Evolutionary conservation across 768 basidiomycete genomes (phyloP).

Genomic region (Phaffia australis): DNA sequence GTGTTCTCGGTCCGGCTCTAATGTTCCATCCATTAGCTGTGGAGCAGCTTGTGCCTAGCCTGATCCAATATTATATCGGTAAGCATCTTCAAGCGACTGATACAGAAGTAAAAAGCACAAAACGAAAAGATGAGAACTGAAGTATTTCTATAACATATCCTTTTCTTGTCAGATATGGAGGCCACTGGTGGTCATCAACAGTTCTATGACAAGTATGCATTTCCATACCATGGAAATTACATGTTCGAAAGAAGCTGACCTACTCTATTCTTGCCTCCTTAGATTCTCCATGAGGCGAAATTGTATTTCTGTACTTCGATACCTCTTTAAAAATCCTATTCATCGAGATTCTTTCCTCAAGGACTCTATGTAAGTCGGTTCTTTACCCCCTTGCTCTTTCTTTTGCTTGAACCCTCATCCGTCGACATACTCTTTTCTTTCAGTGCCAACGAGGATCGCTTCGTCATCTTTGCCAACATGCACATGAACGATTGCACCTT

Average conservation of each 20-base stretch:
- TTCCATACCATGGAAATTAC: too few relatives aligned
- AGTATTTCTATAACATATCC: not conserved
- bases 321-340: conserved; percentile 78
- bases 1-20: conserved; percentile 64
- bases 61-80: conserved; percentile 95
- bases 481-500: conserved; percentile 99
- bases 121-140: too few relatives aligned
- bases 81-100: conserved; percentile 29
- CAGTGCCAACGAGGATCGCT: conserved; percentile 74
- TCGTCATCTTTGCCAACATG: conserved; percentile 88
- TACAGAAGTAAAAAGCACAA: not conserved
- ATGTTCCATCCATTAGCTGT: conserved; percentile 76
- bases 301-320: conserved; percentile 30
- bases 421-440: not conserved
- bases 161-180: conserved; percentile 64
- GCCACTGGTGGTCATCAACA: conserved; percentile 94
- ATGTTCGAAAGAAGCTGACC: not conserved
- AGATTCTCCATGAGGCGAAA: conserved; percentile 21
- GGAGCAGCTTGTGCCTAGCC: conserved; percentile 74
- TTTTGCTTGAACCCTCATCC: conserved; percentile 2
- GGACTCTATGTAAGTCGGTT: conserved; percentile 57
- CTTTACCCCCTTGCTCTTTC: not conserved
- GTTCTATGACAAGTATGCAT: conserved; percentile 79
- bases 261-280: not conserved
- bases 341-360: conserved; percentile 76